These are phyloP conservation scores for Globisporangium solare DNA, from an alignment of 352 stramenopile species.

Conservation along the genomic window DNA sequence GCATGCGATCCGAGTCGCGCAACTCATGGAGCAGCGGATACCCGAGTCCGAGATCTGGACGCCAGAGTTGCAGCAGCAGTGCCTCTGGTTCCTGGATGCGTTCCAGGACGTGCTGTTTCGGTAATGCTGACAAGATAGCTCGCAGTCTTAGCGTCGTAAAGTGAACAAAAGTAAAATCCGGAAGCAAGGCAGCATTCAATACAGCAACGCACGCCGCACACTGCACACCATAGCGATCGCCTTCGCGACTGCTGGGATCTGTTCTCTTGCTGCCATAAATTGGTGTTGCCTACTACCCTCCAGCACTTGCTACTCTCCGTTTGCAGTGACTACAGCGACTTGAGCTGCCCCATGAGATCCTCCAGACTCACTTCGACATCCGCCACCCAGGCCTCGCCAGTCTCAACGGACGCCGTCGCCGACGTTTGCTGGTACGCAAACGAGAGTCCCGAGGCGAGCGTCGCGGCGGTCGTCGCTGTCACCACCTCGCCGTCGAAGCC, in stretches of 20 bases:
- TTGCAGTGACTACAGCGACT: constrained; percentile 39
- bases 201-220: background rate
- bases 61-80: constrained; percentile 22
- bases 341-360: constrained; percentile 77
- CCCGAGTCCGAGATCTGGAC: constrained; percentile 35
- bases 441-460: constrained; percentile 44
- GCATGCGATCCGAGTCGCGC: constrained; percentile 31
- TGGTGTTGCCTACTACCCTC: no score
- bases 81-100: constrained; percentile 33
- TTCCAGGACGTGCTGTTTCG: constrained; percentile 31
- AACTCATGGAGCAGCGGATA: constrained; percentile 33
- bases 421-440: constrained; percentile 54
- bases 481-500: constrained; percentile 1
- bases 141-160: background rate
- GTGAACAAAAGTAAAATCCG: background rate
- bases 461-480: constrained; percentile 16
- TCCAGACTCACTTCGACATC: constrained; percentile 54
- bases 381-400: constrained; percentile 18
- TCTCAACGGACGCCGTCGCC: constrained; percentile 10
- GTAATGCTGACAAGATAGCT: background rate
- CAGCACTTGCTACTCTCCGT: no score
- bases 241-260: no score
- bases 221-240: no score
- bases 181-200: background rate
- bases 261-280: no score